Conservation (phyloP, 2,329 filamentous ascomycete genomes). For the Cytospora piceicola region DNA sequence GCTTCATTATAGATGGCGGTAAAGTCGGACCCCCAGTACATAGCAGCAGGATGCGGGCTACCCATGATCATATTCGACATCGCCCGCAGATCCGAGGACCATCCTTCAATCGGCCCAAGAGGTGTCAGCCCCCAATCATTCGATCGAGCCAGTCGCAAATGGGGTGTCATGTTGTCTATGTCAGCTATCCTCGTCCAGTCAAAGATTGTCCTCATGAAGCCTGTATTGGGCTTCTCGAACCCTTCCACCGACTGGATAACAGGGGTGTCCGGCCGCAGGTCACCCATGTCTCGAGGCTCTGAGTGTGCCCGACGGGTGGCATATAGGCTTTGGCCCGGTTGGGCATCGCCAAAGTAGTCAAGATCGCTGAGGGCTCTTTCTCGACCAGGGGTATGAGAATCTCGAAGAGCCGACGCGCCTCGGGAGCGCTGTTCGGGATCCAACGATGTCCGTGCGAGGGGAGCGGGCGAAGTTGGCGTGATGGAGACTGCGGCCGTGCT, state of each 20-base stretch:
- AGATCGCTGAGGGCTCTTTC: slow-evolving; percentile 37
- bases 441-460: slow-evolving; percentile 43
- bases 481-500: slow-evolving; percentile 45
- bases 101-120: slow-evolving; percentile 75
- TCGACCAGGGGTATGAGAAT: slow-evolving; percentile 38
- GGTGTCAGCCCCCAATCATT: slow-evolving; percentile 75
- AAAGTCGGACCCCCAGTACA: slow-evolving; percentile 73
- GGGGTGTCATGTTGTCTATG: slow-evolving; percentile 57
- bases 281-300: slow-evolving; percentile 34
- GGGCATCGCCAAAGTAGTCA: slow-evolving; percentile 50
- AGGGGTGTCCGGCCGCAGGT: slow-evolving; percentile 33
- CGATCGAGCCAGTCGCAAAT: slow-evolving; percentile 73
- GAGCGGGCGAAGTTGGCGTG: slow-evolving; percentile 46
- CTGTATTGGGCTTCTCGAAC: slow-evolving; percentile 12
- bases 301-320: slow-evolving; percentile 32
- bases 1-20: slow-evolving; percentile 75
- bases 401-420: slow-evolving; percentile 42
- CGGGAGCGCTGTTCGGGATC: slow-evolving; percentile 42
- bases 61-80: slow-evolving; percentile 86
- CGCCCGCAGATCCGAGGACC: slow-evolving; percentile 71
- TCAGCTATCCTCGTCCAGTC: slow-evolving; percentile 75
- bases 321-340: slow-evolving; percentile 3
- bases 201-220: slow-evolving; percentile 59
- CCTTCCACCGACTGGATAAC: slow-evolving; percentile 21
- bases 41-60: slow-evolving; percentile 72